These are phyloP conservation scores for Fusarium chlamydosporum DNA, from an alignment of 2,329 filamentous ascomycete species.

Conservation along the genomic window DNA sequence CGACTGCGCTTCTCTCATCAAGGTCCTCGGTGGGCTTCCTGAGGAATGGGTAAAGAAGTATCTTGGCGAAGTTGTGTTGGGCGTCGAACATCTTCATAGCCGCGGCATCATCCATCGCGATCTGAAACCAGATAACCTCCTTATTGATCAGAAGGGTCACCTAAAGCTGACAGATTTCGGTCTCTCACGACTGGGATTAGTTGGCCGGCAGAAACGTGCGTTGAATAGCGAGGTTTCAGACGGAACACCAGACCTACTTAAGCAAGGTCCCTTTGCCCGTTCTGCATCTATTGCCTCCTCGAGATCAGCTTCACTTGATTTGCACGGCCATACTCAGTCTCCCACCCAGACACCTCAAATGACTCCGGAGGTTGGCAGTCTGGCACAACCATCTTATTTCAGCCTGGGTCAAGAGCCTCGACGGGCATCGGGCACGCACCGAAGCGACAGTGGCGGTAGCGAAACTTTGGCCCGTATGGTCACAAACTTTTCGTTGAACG, in stretches of 20 bases:
- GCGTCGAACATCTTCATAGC: slow-evolving; percentile 94
- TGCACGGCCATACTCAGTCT: slow-evolving; percentile 79
- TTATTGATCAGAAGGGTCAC: slow-evolving; percentile 97
- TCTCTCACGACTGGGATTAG: slow-evolving; percentile 94
- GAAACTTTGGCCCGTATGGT: slow-evolving; percentile 89
- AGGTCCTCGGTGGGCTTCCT: slow-evolving; percentile 88
- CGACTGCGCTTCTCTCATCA: slow-evolving; percentile 96
- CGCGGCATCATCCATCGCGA: slow-evolving; percentile 97
- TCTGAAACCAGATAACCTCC: slow-evolving; percentile 94
- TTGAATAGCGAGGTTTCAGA: slow-evolving; percentile 83
- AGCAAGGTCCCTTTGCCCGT: slow-evolving; percentile 90
- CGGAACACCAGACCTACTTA: slow-evolving; percentile 90
- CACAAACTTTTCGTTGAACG: slow-evolving; percentile 80
- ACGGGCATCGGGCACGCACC: slow-evolving; percentile 79
- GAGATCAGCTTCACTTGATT: slow-evolving; percentile 92
- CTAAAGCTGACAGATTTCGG: slow-evolving; percentile 98
- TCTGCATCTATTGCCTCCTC: slow-evolving; percentile 90
- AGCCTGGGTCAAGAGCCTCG: slow-evolving; percentile 77
- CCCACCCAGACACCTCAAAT: slow-evolving; percentile 89
- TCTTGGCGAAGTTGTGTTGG: slow-evolving; percentile 94
- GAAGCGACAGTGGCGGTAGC: slow-evolving; percentile 93
- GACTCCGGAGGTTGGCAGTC: slow-evolving; percentile 75
- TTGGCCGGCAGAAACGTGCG: slow-evolving; percentile 95
- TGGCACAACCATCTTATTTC: slow-evolving; percentile 95
- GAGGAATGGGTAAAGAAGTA: slow-evolving; percentile 99